Conservation (phyloP, 2,329 filamentous ascomycete species). For the Coleophoma cylindrospora region DNA sequence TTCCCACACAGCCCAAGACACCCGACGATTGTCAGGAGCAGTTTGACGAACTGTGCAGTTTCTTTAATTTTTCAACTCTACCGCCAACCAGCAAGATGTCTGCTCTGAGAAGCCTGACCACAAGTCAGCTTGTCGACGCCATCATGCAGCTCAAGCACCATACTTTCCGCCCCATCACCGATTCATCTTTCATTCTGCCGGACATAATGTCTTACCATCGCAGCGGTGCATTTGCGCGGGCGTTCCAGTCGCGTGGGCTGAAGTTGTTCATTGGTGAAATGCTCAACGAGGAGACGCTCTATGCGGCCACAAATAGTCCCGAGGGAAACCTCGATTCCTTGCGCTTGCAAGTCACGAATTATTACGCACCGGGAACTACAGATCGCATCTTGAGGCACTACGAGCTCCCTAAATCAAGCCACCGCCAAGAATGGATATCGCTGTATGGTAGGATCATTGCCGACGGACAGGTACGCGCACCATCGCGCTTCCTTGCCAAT, state of each 20-base stretch:
- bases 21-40: constrained; percentile 31
- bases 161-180: constrained; percentile 40
- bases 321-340: constrained; percentile 29
- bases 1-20: constrained; percentile 37
- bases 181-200: constrained; percentile 32
- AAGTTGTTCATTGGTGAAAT: constrained; percentile 38
- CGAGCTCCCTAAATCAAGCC: constrained; percentile 23
- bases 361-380: constrained; percentile 34
- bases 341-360: constrained; percentile 33
- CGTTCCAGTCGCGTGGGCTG: constrained; percentile 29
- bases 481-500: constrained; percentile 28
- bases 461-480: constrained; percentile 34
- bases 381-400: constrained; percentile 31
- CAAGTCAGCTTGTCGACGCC: constrained; percentile 26
- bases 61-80: constrained; percentile 25
- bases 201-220: constrained; percentile 33
- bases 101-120: constrained; percentile 25
- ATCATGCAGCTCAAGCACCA: constrained; percentile 36
- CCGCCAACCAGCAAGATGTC: constrained; percentile 26
- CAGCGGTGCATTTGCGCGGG: constrained; percentile 29
- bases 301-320: constrained; percentile 34
- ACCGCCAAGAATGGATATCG: constrained; percentile 30
- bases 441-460: constrained; percentile 36
- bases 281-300: constrained; percentile 37
- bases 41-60: constrained; percentile 35